Conservation (phyloP, 345 rosid species). For the Citrus sinensis region DVS_A1.0 CM039162.1:2705001-2705500, state of each 20-base stretch:
- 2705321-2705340: background rate
- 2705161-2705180: background rate
- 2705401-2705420: background rate
- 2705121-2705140: background rate
- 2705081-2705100: background rate
- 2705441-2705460: conserved; percentile 88
- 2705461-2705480: conserved; percentile 94
- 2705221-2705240: conserved; percentile 1
- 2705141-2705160: background rate
- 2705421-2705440: conserved; percentile 14
- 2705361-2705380: background rate
- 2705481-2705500: conserved; percentile 97
- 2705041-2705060: background rate
- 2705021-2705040: conserved; percentile 4
- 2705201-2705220: background rate
- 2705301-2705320: background rate
- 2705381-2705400: background rate
- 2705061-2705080: background rate
- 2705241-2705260: no score
- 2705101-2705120: background rate
- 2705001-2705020: conserved; percentile 17
- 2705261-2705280: background rate
- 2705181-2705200: background rate
- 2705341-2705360: background rate
- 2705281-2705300: background rate